phyloP scores from a whole-genome alignment of 495 filamentous ascomycete genomes.

The Trichoderma virens region DNA sequence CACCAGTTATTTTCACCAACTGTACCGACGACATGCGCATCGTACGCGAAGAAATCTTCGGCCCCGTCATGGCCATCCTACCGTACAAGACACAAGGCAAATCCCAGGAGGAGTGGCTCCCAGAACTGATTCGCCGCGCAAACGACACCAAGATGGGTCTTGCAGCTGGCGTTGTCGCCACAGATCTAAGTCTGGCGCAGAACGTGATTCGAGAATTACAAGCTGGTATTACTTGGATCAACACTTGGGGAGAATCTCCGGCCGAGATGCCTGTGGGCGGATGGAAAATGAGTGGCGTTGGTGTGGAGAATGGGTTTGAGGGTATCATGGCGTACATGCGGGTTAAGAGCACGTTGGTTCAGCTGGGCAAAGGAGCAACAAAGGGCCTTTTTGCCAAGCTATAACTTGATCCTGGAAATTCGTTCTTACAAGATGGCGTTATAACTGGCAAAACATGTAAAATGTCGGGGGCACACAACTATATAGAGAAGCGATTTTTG shows the following conservation, averaged over 20 bases:
- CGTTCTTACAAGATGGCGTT: not conserved
- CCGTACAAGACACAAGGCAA: conserved; percentile 59
- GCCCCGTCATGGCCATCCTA: conserved; percentile 67
- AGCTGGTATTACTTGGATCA: conserved; percentile 54
- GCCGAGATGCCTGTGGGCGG: conserved; percentile 46
- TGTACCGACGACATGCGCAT: conserved; percentile 60
- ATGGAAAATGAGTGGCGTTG: conserved; percentile 43
- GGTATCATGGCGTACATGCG: conserved; percentile 71
- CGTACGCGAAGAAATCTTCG: conserved; percentile 42
- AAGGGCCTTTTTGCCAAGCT: conserved; percentile 59
- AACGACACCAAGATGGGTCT: conserved; percentile 69
- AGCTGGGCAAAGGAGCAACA: conserved; percentile 57
- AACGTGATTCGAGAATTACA: conserved; percentile 58
- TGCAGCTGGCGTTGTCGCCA: conserved; percentile 72
- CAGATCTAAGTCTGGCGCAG: conserved; percentile 63
- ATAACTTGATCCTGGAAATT: conserved; percentile 13
- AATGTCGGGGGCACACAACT: too few relatives aligned
- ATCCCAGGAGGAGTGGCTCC: conserved; percentile 60
- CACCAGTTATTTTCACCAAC: conserved; percentile 65
- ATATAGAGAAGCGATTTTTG: too few relatives aligned
- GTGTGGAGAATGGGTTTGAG: conserved; percentile 52
- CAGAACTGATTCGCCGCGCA: conserved; percentile 58
- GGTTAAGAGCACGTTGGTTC: conserved; percentile 76
- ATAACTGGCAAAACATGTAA: too few relatives aligned
- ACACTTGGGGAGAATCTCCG: conserved; percentile 42